These are phyloP conservation scores for Cladorrhinum sp. DNA, from an alignment of 2,329 filamentous ascomycete genomes.

Conservation along the genomic window DNA sequence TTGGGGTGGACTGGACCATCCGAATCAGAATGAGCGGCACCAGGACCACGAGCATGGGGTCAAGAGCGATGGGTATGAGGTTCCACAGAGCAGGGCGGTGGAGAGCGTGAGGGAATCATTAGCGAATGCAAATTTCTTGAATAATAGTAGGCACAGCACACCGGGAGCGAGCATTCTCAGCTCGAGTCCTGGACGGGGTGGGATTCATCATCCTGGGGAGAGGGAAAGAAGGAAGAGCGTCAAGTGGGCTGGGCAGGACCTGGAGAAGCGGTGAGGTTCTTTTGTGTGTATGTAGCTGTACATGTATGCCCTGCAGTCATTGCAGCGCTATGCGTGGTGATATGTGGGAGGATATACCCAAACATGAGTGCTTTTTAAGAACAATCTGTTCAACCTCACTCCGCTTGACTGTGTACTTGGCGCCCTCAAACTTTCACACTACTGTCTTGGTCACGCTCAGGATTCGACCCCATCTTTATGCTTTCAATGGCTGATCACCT, in stretches of 20 bases:
- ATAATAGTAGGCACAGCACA: slow-evolving; percentile 1
- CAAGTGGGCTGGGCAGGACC: slow-evolving; percentile 53
- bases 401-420: neutral
- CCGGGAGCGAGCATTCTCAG: slow-evolving; percentile 42
- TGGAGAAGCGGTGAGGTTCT: slow-evolving; percentile 29
- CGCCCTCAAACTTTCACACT: no score
- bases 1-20: slow-evolving; percentile 4
- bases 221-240: slow-evolving; percentile 62
- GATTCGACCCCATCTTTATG: no score
- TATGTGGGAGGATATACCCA: neutral
- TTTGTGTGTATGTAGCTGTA: neutral
- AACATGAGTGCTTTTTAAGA: neutral
- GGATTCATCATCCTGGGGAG: slow-evolving; percentile 30
- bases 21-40: neutral
- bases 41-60: slow-evolving; percentile 28
- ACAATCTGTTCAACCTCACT: neutral
- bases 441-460: no score
- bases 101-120: slow-evolving; percentile 56
- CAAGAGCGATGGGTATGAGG: slow-evolving; percentile 51
- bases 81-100: slow-evolving; percentile 58
- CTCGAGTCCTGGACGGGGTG: slow-evolving; percentile 46
- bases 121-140: slow-evolving; percentile 28
- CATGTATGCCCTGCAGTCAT: neutral
- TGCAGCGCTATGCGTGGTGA: neutral
- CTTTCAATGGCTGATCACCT: no score